Conservation (phyloP, 2,329 filamentous ascomycete species). For the Arthrobotrys iridis region DNA sequence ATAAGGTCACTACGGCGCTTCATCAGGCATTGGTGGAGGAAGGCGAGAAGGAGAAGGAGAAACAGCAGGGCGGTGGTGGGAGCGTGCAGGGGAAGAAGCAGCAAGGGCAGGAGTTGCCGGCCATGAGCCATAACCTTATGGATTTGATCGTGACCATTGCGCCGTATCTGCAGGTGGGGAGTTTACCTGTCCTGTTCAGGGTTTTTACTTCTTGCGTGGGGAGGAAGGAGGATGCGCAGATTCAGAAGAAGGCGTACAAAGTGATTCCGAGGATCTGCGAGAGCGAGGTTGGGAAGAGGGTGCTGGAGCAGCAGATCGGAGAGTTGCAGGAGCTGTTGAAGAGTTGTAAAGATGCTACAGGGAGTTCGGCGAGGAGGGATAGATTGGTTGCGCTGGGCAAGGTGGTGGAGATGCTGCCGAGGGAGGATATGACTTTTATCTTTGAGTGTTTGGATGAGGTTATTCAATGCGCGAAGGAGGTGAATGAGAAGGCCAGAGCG, state of each 20-base stretch:
- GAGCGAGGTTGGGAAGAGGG: conserved; percentile 78
- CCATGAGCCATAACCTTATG: conserved; percentile 93
- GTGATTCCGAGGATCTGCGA: conserved; percentile 89
- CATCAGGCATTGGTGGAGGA: conserved; percentile 73
- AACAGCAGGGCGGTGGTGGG: conserved; percentile 61
- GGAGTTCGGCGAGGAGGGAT: conserved; percentile 85
- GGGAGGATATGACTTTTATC: conserved; percentile 87
- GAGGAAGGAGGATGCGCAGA: conserved; percentile 83
- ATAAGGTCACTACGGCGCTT: conserved; percentile 84
- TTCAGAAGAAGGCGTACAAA: conserved; percentile 99
- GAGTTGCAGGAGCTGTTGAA: conserved; percentile 87
- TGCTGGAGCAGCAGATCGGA: conserved; percentile 76
- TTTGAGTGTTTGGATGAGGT: conserved; percentile 91
- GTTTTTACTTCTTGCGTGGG: conserved; percentile 85
- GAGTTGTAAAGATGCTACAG: conserved; percentile 81
- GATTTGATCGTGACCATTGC: conserved; percentile 97
- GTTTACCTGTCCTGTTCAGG: conserved; percentile 84
- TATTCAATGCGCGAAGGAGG: conserved; percentile 95
- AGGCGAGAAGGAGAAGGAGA: conserved; percentile 63
- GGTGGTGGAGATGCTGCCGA: conserved; percentile 80
- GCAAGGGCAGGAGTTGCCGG: conserved; percentile 79
- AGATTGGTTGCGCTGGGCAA: conserved; percentile 83
- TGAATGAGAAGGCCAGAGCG: conserved; percentile 91
- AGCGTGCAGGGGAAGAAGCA: conserved; percentile 72
- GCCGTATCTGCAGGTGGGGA: conserved; percentile 86